Evolutionary conservation across 139 green algal species (phyloP), one percentile per base, ranked within the genome.

Genomic region (Tetradesmus lagerheimii): DNA sequence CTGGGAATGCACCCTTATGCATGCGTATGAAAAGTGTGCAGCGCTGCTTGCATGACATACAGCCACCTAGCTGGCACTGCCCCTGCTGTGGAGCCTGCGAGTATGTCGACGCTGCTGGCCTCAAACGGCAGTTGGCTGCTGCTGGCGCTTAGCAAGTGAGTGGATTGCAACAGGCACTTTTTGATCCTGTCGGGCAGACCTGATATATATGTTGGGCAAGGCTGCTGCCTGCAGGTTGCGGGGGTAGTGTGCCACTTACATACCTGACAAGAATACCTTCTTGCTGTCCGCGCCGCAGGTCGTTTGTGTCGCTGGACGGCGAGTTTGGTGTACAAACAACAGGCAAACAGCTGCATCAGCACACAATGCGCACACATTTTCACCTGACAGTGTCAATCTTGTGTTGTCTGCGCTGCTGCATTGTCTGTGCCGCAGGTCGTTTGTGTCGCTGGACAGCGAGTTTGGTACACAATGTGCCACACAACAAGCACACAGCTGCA

Each of bases 251-350:
- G n/a, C n/a, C n/a, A n/a, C n/a, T n/a, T n/a, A n/a, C n/a, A n/a
- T n/a, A n/a, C n/a, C n/a, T n/a, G n/a, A n/a, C n/a, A n/a, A n/a
- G n/a, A n/a, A n/a, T n/a, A n/a, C n/a, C n/a, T n/a, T n/a, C n/a
- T n/a, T n/a, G n/a, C n/a, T n/a, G n/a, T n/a, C n/a, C n/a, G n/a
- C n/a, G n/a, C 50, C 2, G 50, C 50, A 25, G 50, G 0, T 64
- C 50, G 50, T 62, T 37, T 85, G 79, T 85, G 43, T 43, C 35
- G 29, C 38, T 85, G 1, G 79, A 94, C 89, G 89, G 91, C 89
- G 88, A 96, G 89, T 95, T 94, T 90, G 93, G 67, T n/a, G 91
- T 91, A 67, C 76, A 89, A 66, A 5, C 53, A 66, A 23, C n/a
- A n/a, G 25, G 15, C 50, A 64, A 4, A 25, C 3, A 27, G 43